phyloP scores from a whole-genome alignment of 2,329 filamentous ascomycete genomes.

The Elsinoe batatas region DNA sequence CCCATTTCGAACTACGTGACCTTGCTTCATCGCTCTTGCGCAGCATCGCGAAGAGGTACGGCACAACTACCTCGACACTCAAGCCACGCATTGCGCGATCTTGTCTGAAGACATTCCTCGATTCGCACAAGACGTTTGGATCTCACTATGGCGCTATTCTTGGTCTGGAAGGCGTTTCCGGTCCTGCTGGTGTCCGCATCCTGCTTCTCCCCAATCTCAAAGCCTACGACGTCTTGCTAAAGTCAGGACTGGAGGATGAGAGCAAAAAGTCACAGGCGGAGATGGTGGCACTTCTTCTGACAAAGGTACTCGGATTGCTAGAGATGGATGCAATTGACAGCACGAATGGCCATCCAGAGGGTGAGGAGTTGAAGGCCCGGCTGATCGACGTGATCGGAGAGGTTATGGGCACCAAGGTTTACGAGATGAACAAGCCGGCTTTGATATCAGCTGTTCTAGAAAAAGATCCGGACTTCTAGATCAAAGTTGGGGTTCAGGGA shows the following conservation, averaged over 20 bases:
- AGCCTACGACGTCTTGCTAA: constrained; percentile 52
- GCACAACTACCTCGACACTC: constrained; percentile 67
- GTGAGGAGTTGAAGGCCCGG: constrained; percentile 31
- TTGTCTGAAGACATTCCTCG: constrained; percentile 83
- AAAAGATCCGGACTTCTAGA: constrained; percentile 22
- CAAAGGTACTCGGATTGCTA: constrained; percentile 46
- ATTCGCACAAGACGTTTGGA: constrained; percentile 69
- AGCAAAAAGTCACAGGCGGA: constrained; percentile 49
- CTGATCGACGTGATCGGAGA: constrained; percentile 33
- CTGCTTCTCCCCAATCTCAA: constrained; percentile 58
- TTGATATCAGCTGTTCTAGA: constrained; percentile 32
- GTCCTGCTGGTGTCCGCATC: constrained; percentile 52
- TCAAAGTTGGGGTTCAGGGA: not conserved
- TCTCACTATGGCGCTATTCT: constrained; percentile 83
- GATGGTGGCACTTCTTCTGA: constrained; percentile 48
- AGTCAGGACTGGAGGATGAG: constrained; percentile 46
- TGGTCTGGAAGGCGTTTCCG: constrained; percentile 69
- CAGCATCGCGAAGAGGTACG: constrained; percentile 71
- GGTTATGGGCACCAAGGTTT: constrained; percentile 16
- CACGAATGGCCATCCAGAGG: constrained; percentile 33
- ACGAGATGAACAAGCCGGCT: constrained; percentile 26
- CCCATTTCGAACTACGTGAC: constrained; percentile 73
- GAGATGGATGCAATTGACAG: constrained; percentile 34
- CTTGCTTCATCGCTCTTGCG: constrained; percentile 73
- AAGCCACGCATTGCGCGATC: constrained; percentile 85